Conservation (phyloP, 306 rosid genomes). For the Mimosa bimucronata region DNA sequence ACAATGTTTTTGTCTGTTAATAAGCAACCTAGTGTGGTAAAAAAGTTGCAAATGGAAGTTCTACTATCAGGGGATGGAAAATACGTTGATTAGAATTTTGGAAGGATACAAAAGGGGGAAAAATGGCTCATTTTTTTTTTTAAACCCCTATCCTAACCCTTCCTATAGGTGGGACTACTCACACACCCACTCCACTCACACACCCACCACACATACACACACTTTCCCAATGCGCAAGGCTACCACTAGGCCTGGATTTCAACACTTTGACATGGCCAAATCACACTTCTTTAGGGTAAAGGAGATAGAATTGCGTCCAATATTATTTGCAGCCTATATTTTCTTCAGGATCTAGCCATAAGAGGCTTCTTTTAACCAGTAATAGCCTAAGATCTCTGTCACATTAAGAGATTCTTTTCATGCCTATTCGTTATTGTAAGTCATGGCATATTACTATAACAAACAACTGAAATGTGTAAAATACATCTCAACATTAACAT, state of each 20-base stretch:
- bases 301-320: neutral
- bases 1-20: neutral
- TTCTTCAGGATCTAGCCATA: neutral
- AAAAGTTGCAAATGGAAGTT: neutral
- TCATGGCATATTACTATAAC: neutral
- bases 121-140: no score
- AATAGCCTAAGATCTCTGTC: neutral
- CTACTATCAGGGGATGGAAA: neutral
- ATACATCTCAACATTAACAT: neutral
- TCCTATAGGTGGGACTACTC: no score
- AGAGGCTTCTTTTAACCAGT: neutral
- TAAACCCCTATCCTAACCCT: no score
- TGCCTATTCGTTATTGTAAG: neutral
- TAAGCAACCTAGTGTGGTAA: neutral
- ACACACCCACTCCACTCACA: no score
- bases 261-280: neutral
- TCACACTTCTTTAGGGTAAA: neutral
- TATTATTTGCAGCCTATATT: neutral
- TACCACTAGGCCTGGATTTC: neutral
- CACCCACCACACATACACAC: no score
- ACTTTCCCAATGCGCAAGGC: neutral
- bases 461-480: slow-evolving; percentile 3
- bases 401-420: neutral
- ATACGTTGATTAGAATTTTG: neutral
- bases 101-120: neutral